Evolutionary conservation across 257 asterid species (phyloP).

Genomic region (Plantago ovata): DNA sequence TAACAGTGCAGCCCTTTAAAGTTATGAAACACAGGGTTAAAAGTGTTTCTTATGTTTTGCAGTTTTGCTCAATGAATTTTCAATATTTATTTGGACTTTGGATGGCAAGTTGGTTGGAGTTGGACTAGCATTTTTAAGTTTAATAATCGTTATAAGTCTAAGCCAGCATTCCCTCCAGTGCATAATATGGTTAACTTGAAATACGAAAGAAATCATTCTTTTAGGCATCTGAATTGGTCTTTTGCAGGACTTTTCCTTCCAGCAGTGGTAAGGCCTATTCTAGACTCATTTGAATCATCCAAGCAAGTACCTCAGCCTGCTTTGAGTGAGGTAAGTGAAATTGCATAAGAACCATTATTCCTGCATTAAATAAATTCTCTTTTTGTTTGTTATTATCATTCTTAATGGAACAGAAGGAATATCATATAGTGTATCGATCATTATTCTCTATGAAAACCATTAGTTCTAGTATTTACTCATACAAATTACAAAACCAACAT

Average conservation of each 20-base stretch:
- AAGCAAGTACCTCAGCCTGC: slow-evolving; percentile 73
- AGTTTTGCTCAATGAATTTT: too few species aligned
- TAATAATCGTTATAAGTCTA: too few species aligned
- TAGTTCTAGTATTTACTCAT: too few species aligned
- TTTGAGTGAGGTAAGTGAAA: slow-evolving; percentile 64
- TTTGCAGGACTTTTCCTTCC: slow-evolving; percentile 89
- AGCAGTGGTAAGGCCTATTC: slow-evolving; percentile 92
- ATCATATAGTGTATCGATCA: too few species aligned
- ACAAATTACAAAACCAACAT: too few species aligned
- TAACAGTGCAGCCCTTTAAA: too few species aligned
- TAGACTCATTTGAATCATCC: slow-evolving; percentile 76
- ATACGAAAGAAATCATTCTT: slow-evolving; percentile 9
- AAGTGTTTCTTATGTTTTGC: too few species aligned
- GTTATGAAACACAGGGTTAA: too few species aligned
- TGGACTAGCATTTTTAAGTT: too few species aligned
- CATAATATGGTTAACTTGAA: slow-evolving; percentile 7
- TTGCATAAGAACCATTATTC: background rate
- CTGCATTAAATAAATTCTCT: background rate
- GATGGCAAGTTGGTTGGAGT: too few species aligned
- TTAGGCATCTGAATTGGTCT: slow-evolving; percentile 13
- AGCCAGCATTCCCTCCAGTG: background rate
- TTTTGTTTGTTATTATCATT: background rate
- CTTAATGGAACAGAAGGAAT: background rate
- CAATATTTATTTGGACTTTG: background rate
- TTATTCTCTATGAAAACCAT: too few species aligned